A percentile compares a stretch with the other conserved stretches of the same genome.
These are phyloP conservation scores for Candida alai DNA, from an alignment of 805 yeast genomes.

Conservation along the genomic window DNA sequence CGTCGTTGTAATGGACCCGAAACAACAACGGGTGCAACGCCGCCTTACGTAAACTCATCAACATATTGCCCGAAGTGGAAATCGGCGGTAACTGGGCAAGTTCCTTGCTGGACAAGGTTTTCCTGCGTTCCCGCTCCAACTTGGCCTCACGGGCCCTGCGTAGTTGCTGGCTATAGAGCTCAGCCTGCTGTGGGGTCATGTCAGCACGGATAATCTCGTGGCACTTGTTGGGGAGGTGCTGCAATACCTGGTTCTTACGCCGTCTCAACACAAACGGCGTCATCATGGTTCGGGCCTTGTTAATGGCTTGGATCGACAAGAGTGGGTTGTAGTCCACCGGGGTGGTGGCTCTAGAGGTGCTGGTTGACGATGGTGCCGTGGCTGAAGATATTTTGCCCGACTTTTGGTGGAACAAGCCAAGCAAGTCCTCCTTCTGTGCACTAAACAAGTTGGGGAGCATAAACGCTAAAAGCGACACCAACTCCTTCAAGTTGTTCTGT, in stretches of 20 bases:
- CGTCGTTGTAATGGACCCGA: constrained; percentile 59
- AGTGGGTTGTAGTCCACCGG: constrained; percentile 67
- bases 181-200: constrained; percentile 50
- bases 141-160: constrained; percentile 38
- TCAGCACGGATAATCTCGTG: constrained; percentile 65
- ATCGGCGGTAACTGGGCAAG: constrained; percentile 33
- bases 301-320: constrained; percentile 84
- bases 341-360: constrained; percentile 4
- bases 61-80: constrained; percentile 57
- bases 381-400: constrained; percentile 40
- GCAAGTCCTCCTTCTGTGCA: constrained; percentile 77
- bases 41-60: constrained; percentile 90
- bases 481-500: constrained; percentile 87
- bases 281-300: constrained; percentile 96
- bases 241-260: constrained; percentile 85
- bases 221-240: constrained; percentile 78
- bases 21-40: constrained; percentile 89
- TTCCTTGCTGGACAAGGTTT: constrained; percentile 31
- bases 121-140: constrained; percentile 43
- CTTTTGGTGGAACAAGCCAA: constrained; percentile 80
- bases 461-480: constrained; percentile 85
- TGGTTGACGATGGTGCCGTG: constrained; percentile 2
- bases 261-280: constrained; percentile 94
- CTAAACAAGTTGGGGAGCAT: constrained; percentile 81
- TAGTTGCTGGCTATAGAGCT: constrained; percentile 61